Percentiles rank a stretch among this genome's conserved stretches.
These are phyloP conservation scores for Kluyveromyces starmeri DNA, from an alignment of 805 yeast species.

Conservation along the genomic window DNA sequence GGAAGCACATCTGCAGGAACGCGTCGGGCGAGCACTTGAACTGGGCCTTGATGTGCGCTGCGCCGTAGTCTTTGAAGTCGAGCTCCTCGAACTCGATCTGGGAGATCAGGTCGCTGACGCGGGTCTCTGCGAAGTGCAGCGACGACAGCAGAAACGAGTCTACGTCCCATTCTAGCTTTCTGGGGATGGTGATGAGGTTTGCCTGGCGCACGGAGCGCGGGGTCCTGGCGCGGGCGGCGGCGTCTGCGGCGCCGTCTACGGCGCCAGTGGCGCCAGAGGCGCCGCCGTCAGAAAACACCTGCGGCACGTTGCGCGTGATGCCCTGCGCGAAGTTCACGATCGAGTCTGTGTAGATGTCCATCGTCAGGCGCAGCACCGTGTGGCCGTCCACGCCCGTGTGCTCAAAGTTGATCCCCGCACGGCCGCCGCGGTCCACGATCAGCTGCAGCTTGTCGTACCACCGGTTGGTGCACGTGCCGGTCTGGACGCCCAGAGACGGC, in stretches of 20 bases:
- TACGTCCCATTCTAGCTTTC: conserved; percentile 82
- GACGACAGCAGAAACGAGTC: conserved; percentile 71
- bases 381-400: conserved; percentile 96
- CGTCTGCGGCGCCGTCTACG: conserved; percentile 14
- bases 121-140: conserved; percentile 82
- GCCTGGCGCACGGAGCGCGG: conserved; percentile 14
- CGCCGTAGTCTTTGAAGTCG: conserved; percentile 63
- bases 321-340: conserved; percentile 77
- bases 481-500: conserved; percentile 57
- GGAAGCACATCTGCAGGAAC: conserved; percentile 87
- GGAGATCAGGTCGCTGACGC: conserved; percentile 76
- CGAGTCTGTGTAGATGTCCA: conserved; percentile 87
- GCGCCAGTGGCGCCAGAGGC: neutral
- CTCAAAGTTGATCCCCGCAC: conserved; percentile 89
- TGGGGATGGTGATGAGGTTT: conserved; percentile 58
- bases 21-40: conserved; percentile 93
- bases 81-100: conserved; percentile 82
- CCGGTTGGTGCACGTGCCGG: conserved; percentile 88
- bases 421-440: conserved; percentile 79
- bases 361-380: conserved; percentile 78
- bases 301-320: conserved; percentile 52
- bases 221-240: neutral
- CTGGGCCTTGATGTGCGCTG: conserved; percentile 59
- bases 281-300: conserved; percentile 22
- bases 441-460: conserved; percentile 92